Percentiles rank a stretch among this genome's conserved stretches.
Conservation (phyloP, 306 rosid genomes). For the Sophora flavescens region DNA sequence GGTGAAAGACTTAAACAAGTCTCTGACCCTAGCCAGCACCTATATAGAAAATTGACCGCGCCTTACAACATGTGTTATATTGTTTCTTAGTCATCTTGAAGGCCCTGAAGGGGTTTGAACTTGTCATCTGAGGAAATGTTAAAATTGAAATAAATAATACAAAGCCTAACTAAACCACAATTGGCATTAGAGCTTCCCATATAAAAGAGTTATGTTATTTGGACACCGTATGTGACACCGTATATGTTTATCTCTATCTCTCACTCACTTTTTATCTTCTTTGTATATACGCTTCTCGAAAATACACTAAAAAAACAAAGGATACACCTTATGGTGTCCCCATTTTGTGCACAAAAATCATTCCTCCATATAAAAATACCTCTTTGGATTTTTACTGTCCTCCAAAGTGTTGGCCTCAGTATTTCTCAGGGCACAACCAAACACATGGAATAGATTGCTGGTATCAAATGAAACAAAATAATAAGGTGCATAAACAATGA, state of each 20-base stretch:
- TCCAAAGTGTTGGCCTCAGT: conserved; percentile 88
- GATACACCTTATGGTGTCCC: too few relatives aligned
- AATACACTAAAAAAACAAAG: too few relatives aligned
- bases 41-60: conserved; percentile 62
- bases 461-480: conserved; percentile 45
- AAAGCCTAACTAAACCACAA: background rate
- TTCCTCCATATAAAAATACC: too few relatives aligned
- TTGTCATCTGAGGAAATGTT: conserved; percentile 73
- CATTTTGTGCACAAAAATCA: too few relatives aligned
- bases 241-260: too few relatives aligned
- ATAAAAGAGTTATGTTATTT: too few relatives aligned
- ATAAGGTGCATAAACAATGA: conserved; percentile 36
- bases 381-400: conserved; percentile 97
- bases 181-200: background rate
- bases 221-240: too few relatives aligned
- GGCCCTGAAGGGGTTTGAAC: conserved; percentile 94
- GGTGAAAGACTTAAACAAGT: too few relatives aligned
- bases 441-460: conserved; percentile 98
- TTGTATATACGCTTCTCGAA: too few relatives aligned
- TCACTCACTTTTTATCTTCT: too few relatives aligned
- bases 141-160: conserved; percentile 25
- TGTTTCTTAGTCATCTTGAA: conserved; percentile 88
- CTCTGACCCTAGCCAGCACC: too few relatives aligned
- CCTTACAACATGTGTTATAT: conserved; percentile 89
- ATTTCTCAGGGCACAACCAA: conserved; percentile 75